phyloP scores from a whole-genome alignment of 2,329 filamentous ascomycete species.

The Neurospora sp. region DNA sequence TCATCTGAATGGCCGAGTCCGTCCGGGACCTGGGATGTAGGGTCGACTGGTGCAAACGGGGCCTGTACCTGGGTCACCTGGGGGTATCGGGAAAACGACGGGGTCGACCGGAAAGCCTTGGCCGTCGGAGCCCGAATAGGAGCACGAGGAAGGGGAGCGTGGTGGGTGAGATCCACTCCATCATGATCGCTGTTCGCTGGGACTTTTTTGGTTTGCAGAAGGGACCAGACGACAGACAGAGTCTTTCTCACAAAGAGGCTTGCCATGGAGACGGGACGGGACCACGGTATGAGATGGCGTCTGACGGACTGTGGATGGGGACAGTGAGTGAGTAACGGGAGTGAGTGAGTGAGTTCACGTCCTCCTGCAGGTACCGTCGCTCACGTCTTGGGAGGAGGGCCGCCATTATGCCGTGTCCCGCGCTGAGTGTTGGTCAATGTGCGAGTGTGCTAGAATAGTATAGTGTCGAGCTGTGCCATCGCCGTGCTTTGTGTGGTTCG shows the following conservation, averaged over 20 bases:
- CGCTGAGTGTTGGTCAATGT: neutral
- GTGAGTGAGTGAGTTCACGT: neutral
- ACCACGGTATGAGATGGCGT: neutral
- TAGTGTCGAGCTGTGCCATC: neutral
- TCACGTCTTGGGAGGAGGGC: neutral
- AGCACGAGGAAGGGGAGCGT: neutral
- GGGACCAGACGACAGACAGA: neutral
- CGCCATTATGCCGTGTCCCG: neutral
- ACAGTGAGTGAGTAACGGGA: neutral
- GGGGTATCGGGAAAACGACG: neutral
- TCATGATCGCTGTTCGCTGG: neutral
- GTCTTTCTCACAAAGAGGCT: neutral
- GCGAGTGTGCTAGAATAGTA: neutral
- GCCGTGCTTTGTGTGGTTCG: neutral
- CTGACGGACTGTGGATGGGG: neutral
- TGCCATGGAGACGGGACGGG: neutral
- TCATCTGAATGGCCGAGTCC: neutral
- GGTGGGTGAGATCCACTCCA: neutral
- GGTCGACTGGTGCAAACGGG: neutral
- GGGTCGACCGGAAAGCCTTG: neutral
- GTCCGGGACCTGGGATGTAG: neutral
- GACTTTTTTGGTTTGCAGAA: neutral
- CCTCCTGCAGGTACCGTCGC: neutral
- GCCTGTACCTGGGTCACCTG: slow-evolving; percentile 1
- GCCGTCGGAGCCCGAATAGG: slow-evolving; percentile 7